Evolutionary conservation across 2,329 filamentous ascomycete species (phyloP).

Genomic region (Scortechinia acanthostroma): DNA sequence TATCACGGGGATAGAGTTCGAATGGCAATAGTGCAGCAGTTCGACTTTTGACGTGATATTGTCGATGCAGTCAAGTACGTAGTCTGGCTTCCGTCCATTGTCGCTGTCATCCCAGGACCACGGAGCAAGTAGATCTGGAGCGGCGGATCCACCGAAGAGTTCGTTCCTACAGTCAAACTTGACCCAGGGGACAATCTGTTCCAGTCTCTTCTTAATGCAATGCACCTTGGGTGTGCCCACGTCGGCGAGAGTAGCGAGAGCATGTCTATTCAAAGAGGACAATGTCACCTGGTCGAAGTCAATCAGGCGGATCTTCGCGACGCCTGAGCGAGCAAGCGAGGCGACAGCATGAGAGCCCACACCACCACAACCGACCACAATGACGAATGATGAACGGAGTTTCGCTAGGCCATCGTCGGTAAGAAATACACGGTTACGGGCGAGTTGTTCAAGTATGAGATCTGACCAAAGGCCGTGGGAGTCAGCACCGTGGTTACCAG

Average conservation of each 20-base stretch:
- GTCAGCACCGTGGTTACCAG: too few relatives aligned
- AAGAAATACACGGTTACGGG: conserved; percentile 86
- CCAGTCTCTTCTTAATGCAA: conserved; percentile 71
- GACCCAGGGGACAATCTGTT: conserved; percentile 87
- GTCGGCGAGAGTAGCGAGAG: conserved; percentile 85
- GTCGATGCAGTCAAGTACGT: conserved; percentile 94
- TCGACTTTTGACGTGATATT: conserved; percentile 96
- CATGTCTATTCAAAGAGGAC: conserved; percentile 90
- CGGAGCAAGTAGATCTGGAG: conserved; percentile 57
- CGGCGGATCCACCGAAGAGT: conserved; percentile 67
- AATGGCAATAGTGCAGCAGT: conserved; percentile 79
- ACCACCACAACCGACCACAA: conserved; percentile 87
- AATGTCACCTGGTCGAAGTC: conserved; percentile 98
- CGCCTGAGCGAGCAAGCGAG: conserved; percentile 80
- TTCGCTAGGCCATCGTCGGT: conserved; percentile 73
- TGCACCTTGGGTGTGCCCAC: conserved; percentile 89
- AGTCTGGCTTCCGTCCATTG: conserved; percentile 58
- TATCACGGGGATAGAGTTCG: conserved; percentile 72
- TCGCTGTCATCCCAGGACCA: conserved; percentile 48
- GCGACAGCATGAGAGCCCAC: conserved; percentile 89
- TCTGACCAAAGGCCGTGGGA: too few relatives aligned
- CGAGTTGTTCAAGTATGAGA: conserved; percentile 87
- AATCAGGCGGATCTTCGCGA: conserved; percentile 78
- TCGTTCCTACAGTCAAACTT: conserved; percentile 80
- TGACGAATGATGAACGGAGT: conserved; percentile 74